Base-by-base conservation (phyloP, 75 land plant genomes). In the Isoetes taiwanensis region DNA sequence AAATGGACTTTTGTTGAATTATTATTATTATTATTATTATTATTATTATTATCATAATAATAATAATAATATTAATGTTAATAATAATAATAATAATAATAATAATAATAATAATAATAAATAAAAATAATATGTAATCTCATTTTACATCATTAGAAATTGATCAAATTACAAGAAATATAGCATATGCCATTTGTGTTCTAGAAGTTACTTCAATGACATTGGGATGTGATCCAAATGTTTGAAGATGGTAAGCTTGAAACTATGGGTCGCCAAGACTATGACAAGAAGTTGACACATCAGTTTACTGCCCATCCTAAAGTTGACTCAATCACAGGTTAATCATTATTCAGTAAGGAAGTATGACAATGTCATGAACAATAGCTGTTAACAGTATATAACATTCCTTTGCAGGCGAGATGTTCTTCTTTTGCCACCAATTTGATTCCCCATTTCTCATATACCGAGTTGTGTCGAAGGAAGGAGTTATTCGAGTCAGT, bases 191-290 rank as follows among this genome's bases (percentile, higher is more conserved):
- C 10, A 20, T 8, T 9, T 2, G 6, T 17, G 0, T 41, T 40
- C 28, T n/a, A n/a, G n/a, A n/a, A n/a, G n/a, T n/a, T n/a, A n/a
- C n/a, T n/a, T n/a, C n/a, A n/a, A n/a, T n/a, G n/a, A n/a, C n/a
- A n/a, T n/a, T n/a, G n/a, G 86, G 95, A 91, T 79, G 83, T 55
- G 11, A 59, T 91, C 24, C 77, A 61, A 71, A 81, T 94, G 57
- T 37, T 94, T 58, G 99, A 94, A 68, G 99, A 94, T 72, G 99
- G 99, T 26, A 91, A 94, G 67, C 65, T 94, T 54, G 93, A 94
- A 64, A 94, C 99, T 5, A 64, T 94, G 43, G 99, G 99, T 5
- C 30, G 75, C 64, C 42, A 81, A 39, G 89, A 88, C 62, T 93
- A 93, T 80, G 86, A 82, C 46, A 78, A 73, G 62, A 74, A 79